phyloP scores from a whole-genome alignment of 2,329 filamentous ascomycete species.

The Pseudocercospora eumusae region DNA sequence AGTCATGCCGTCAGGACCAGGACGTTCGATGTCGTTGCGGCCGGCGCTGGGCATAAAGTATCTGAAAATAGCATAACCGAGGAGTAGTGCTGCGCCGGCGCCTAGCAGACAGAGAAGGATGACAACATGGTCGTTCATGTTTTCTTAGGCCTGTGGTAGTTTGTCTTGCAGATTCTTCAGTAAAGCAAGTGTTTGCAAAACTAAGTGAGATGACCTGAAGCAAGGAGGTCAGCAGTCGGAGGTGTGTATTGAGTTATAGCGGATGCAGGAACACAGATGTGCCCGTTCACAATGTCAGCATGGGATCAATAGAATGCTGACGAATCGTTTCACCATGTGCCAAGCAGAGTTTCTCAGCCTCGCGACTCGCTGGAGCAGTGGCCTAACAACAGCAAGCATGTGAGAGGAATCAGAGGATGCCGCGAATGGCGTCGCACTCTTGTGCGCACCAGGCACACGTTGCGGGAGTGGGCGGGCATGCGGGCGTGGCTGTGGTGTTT shows the following conservation, averaged over 20 bases:
- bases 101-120: constrained; percentile 10
- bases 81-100: constrained; percentile 3
- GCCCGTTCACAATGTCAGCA: constrained; percentile 1
- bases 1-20: constrained; percentile 4
- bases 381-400: not conserved
- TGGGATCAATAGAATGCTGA: not conserved
- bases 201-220: not conserved
- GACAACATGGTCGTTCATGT: constrained; percentile 11
- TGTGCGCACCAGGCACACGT: not conserved
- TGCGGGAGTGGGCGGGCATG: not conserved
- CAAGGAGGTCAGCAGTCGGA: not conserved
- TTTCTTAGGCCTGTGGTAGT: not conserved
- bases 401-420: not conserved
- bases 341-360: constrained; percentile 4
- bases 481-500: not conserved
- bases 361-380: not conserved
- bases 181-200: not conserved
- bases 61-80: constrained; percentile 4
- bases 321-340: not conserved
- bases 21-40: not conserved
- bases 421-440: not conserved
- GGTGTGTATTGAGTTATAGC: not conserved
- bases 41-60: constrained; percentile 3
- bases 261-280: constrained; percentile 3
- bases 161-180: not conserved